Percentiles rank a stretch among this genome's conserved stretches.
Conservation (phyloP, 1,139 yeast genomes). For the Yamadazyma buinensis region DNA sequence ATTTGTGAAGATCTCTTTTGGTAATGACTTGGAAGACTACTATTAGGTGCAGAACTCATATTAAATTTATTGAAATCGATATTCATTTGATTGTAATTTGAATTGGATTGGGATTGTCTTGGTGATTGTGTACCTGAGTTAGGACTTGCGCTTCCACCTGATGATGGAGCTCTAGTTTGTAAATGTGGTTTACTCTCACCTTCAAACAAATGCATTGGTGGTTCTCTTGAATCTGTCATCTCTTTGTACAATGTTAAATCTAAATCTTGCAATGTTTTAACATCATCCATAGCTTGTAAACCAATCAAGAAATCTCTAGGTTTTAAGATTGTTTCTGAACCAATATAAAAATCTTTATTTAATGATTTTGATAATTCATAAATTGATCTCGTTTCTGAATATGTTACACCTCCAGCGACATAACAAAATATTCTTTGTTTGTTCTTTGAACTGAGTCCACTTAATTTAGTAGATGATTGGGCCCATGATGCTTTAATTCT, state of each 20-base stretch:
- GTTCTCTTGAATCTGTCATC: constrained; percentile 21
- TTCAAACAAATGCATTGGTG: constrained; percentile 36
- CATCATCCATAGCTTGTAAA: constrained; percentile 38
- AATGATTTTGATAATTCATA: constrained; percentile 63
- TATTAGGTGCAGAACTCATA: constrained; percentile 11
- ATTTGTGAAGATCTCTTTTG: constrained; percentile 23
- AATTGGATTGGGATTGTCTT: background rate
- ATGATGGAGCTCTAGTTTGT: constrained; percentile 6
- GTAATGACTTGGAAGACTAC: constrained; percentile 24
- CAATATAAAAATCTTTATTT: constrained; percentile 75
- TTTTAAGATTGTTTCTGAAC: constrained; percentile 73
- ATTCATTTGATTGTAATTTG: constrained; percentile 10
- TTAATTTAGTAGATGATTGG: constrained; percentile 36
- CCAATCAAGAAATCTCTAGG: constrained; percentile 56
- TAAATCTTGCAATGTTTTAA: constrained; percentile 29
- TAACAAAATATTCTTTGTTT: constrained; percentile 75
- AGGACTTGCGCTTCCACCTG: background rate
- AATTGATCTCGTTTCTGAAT: constrained; percentile 73
- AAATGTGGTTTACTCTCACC: constrained; percentile 15
- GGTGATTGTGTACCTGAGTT: background rate
- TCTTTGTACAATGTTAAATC: constrained; percentile 30
- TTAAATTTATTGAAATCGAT: constrained; percentile 16
- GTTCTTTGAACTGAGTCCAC: constrained; percentile 26
- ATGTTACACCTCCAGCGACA: constrained; percentile 87
- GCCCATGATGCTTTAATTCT: constrained; percentile 86